Percentiles rank a stretch among this genome's conserved stretches.
Conservation (phyloP, 345 rosid genomes). For the Citrus australasica region DNA sequence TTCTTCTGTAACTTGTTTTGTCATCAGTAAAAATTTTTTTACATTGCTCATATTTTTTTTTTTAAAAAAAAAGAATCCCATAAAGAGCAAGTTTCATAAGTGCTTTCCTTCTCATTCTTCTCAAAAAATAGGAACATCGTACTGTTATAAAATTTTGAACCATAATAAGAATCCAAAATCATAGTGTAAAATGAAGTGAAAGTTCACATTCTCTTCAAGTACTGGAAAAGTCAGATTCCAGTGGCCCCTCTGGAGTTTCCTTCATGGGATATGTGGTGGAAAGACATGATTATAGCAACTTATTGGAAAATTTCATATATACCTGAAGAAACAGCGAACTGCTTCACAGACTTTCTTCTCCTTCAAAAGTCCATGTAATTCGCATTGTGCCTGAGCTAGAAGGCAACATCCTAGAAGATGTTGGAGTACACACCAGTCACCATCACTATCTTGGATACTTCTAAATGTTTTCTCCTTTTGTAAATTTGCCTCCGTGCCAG, state of each 20-base stretch:
- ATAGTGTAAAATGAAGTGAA: background rate
- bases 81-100: background rate
- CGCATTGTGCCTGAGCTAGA: slow-evolving; percentile 74
- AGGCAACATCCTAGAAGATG: slow-evolving; percentile 92
- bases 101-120: background rate
- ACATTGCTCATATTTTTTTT: too few species aligned
- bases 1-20: background rate
- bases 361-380: slow-evolving; percentile 49
- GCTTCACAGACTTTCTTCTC: slow-evolving; percentile 80
- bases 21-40: background rate
- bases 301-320: background rate
- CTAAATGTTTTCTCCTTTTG: slow-evolving; percentile 62
- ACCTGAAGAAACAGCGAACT: slow-evolving; percentile 90
- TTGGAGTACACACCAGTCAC: slow-evolving; percentile 85
- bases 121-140: background rate
- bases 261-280: background rate
- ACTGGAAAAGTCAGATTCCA: background rate
- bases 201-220: background rate
- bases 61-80: background rate
- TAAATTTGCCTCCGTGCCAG: slow-evolving; percentile 62
- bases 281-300: background rate
- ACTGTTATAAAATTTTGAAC: background rate
- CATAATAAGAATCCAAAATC: background rate
- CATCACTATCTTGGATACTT: slow-evolving; percentile 62
- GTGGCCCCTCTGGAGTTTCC: background rate